phyloP scores from a whole-genome alignment of 2,329 filamentous ascomycete species.

The Colletotrichum liaoningense region DNA sequence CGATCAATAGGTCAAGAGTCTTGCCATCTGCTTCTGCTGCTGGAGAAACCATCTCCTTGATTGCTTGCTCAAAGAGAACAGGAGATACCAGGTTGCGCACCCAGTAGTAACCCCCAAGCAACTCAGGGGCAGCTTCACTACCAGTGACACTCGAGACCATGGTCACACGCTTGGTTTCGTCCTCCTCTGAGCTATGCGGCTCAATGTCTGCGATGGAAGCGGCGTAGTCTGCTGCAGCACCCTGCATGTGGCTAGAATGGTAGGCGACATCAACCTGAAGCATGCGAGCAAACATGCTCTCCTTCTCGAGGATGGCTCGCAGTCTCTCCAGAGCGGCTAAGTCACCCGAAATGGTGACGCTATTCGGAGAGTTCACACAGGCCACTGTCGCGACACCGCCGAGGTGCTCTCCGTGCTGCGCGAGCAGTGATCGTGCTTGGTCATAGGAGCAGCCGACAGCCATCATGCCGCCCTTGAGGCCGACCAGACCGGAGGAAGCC shows the following conservation, averaged over 20 bases:
- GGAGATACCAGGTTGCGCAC: conserved; percentile 30
- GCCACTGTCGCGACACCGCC: conserved; percentile 18
- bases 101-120: conserved; percentile 28
- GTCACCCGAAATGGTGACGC: conserved; percentile 40
- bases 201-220: not conserved
- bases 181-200: not conserved
- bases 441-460: conserved; percentile 9
- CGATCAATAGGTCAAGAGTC: not conserved
- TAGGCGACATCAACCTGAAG: conserved; percentile 38
- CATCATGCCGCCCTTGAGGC: conserved; percentile 17
- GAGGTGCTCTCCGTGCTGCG: too few species aligned
- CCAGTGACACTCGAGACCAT: conserved; percentile 6
- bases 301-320: conserved; percentile 46
- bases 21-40: not conserved
- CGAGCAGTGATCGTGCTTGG: too few species aligned
- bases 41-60: not conserved
- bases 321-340: conserved; percentile 40
- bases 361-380: conserved; percentile 41
- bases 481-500: not conserved
- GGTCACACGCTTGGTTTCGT: not conserved
- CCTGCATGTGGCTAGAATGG: conserved; percentile 39
- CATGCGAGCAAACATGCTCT: conserved; percentile 48
- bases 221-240: conserved; percentile 2
- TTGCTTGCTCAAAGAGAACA: not conserved
- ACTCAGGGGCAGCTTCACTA: not conserved